These are phyloP conservation scores for Russula lepida DNA, from an alignment of 768 basidiomycete genomes.

Conservation along the genomic window DNA sequence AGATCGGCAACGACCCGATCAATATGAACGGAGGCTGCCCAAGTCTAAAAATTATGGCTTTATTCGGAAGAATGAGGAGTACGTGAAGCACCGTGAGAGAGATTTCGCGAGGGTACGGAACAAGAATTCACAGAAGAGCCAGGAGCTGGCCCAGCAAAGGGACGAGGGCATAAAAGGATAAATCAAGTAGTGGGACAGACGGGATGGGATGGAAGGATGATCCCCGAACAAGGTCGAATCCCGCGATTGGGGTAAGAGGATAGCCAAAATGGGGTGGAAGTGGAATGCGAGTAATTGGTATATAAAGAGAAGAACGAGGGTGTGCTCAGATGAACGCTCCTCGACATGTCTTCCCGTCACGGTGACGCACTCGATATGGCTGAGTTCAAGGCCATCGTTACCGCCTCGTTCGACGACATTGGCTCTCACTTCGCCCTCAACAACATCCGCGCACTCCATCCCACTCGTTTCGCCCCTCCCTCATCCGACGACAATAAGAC, in stretches of 20 bases:
- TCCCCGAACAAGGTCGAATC: neutral
- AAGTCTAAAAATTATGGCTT: neutral
- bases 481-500: neutral
- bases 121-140: neutral
- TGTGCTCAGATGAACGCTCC: too few relatives aligned
- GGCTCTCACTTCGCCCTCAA: slow-evolving; percentile 6
- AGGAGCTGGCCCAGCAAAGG: neutral
- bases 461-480: neutral
- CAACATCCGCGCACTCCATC: neutral
- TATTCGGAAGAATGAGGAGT: neutral
- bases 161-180: neutral
- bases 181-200: neutral
- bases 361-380: slow-evolving; percentile 1
- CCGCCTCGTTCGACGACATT: slow-evolving; percentile 19
- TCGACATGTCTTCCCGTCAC: neutral
- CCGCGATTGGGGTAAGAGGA: neutral
- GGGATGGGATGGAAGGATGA: neutral
- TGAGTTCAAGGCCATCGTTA: slow-evolving; percentile 17
- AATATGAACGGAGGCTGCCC: neutral
- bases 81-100: too few relatives aligned
- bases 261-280: neutral
- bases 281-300: neutral
- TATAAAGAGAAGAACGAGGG: neutral
- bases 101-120: neutral
- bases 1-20: slow-evolving; percentile 6